Evolutionary conservation across 345 rosid species (phyloP).

Genomic region (Populus euphratica): DNA sequence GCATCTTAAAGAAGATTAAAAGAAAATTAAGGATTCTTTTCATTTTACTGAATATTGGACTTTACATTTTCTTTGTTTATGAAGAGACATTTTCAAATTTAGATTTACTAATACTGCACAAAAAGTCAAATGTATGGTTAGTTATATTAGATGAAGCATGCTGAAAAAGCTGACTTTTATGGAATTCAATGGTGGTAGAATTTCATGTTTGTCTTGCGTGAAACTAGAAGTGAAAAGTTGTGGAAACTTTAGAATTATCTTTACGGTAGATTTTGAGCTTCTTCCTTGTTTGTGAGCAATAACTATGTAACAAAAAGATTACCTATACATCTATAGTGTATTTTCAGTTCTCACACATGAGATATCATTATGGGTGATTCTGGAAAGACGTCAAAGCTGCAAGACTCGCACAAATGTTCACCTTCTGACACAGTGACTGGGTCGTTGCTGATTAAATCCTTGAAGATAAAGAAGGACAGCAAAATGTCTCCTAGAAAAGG

Average conservation of each 20-base stretch:
- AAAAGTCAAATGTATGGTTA: neutral
- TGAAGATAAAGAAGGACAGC: constrained; percentile 30
- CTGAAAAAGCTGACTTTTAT: neutral
- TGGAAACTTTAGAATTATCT: neutral
- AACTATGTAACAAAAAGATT: neutral
- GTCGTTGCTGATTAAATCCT: constrained; percentile 46
- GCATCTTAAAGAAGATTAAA: neutral
- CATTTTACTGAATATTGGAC: neutral
- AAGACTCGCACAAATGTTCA: constrained; percentile 31
- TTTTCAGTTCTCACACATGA: constrained; percentile 11
- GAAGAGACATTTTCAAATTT: neutral
- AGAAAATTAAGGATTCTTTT: neutral
- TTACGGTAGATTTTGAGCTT: neutral
- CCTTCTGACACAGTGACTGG: constrained; percentile 32
- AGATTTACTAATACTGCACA: neutral
- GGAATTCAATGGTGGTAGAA: neutral
- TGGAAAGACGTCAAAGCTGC: constrained; percentile 22
- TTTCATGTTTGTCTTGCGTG: neutral
- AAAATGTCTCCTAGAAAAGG: constrained; percentile 25
- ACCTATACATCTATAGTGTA: neutral
- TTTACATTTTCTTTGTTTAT: neutral
- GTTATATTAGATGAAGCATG: neutral
- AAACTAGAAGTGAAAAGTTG: neutral
- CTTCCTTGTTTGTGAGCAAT: neutral
- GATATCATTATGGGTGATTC: constrained; percentile 38